These are phyloP conservation scores for Sclerotinia subarctica DNA, from an alignment of 2,329 filamentous ascomycete genomes.

Conservation along the genomic window DNA sequence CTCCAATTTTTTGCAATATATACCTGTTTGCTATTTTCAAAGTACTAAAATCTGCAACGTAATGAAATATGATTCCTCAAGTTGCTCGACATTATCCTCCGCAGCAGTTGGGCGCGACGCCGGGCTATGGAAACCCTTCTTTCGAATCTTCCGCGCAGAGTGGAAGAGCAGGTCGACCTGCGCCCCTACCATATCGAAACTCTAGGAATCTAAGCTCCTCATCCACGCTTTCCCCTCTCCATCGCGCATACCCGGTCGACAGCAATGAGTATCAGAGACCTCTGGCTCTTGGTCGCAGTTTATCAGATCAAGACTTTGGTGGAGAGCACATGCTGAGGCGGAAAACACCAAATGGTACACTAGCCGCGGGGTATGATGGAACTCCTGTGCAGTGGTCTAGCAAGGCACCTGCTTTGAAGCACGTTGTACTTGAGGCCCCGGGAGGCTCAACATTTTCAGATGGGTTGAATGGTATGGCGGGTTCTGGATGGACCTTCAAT, in stretches of 20 bases:
- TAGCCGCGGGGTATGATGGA: constrained; percentile 88
- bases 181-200: constrained; percentile 34
- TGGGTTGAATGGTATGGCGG: constrained; percentile 19
- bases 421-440: constrained; percentile 68
- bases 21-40: constrained; percentile 24
- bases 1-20: constrained; percentile 23
- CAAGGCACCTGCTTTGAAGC: constrained; percentile 75
- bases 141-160: constrained; percentile 29
- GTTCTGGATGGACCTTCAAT: constrained; percentile 6
- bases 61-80: constrained; percentile 47
- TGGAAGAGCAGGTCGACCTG: constrained; percentile 29
- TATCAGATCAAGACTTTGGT: constrained; percentile 46
- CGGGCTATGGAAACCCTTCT: constrained; percentile 32
- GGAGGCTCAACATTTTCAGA: constrained; percentile 23
- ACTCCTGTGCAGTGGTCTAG: constrained; percentile 69
- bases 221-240: constrained; percentile 27
- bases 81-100: constrained; percentile 43
- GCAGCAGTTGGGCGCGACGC: constrained; percentile 34
- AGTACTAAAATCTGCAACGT: constrained; percentile 23
- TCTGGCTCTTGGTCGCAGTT: constrained; percentile 17
- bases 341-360: constrained; percentile 91
- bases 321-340: constrained; percentile 69
- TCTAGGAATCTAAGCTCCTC: constrained; percentile 31
- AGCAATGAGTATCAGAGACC: constrained; percentile 26
- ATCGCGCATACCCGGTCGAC: constrained; percentile 35